Evolutionary conservation across 441 rosid genomes (phyloP), one percentile per base, ranked within the genome.

Genomic region (Populus hybrid): DNA sequence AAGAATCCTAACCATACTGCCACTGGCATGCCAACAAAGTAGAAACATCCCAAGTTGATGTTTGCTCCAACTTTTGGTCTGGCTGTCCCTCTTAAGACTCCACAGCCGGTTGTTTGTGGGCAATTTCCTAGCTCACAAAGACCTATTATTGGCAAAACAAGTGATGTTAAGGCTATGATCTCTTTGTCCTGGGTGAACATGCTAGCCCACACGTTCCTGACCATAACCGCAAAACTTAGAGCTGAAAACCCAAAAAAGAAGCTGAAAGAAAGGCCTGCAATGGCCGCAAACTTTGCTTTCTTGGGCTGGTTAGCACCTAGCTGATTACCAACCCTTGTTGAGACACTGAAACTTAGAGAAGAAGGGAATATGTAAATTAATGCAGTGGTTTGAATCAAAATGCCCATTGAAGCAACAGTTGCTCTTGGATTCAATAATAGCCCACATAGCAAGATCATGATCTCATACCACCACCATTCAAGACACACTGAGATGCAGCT

Each of bases 391-490:
- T 95, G 98, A 73, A 95, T 95, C 85, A 95, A 80, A 83, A 95
- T 89, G 67, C 98, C 98, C 98, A 95, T 95, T 4, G 98, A 92
- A 67, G 98, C 98, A 69, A 93, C 90, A 0, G 94, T 89, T 35
- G 97, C 94, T 80, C 71, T 82, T 9, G 98, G 98, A 74, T 88
- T 85, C 28, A 87, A 0, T 19, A 95, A 42, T 42, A 87, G 74
- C 9, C 98, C 98, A 67, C 98, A 95, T 3, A 95, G 89, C 80
- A 95, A 64, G 72, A 91, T 95, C 98, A 95, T 93, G 81, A 95
- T 93, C 83, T 95, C 98, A 64, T 95, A 95, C 90, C 98, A 95
- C 98, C 98, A 95, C 98, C 98, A 95, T 82, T 95, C 98, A 23
- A 95, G 96, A 79, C 98, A 95, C 40, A 95, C 98, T 1, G 98